phyloP scores from a whole-genome alignment of 345 rosid genomes.

The Hypericum perforatum region DNA sequence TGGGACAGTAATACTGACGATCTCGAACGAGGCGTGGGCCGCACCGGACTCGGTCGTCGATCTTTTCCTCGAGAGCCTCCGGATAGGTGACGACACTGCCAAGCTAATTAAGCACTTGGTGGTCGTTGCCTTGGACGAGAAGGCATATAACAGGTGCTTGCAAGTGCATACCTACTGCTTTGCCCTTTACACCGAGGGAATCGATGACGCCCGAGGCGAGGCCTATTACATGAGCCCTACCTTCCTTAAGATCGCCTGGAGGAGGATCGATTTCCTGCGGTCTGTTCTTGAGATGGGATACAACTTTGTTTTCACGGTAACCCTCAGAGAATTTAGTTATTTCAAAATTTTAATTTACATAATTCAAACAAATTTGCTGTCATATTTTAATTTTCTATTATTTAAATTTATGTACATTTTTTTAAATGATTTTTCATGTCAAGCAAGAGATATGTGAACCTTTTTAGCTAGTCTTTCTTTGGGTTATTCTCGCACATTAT shows the following conservation, averaged over 20 bases:
- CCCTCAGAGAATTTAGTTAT: too few species aligned
- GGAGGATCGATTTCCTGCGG: constrained; percentile 16
- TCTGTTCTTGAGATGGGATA: constrained; percentile 32
- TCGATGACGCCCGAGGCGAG: not conserved
- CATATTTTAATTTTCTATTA: too few species aligned
- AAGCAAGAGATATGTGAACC: too few species aligned
- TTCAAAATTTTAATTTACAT: too few species aligned
- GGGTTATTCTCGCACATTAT: too few species aligned
- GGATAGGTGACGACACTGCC: constrained; percentile 28
- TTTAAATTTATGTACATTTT: too few species aligned
- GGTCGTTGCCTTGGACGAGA: constrained; percentile 29
- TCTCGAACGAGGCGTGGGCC: constrained; percentile 34
- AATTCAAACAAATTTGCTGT: too few species aligned
- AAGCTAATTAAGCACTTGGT: constrained; percentile 38
- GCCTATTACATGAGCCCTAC: constrained; percentile 3
- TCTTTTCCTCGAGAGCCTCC: constrained; percentile 42
- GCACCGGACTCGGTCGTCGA: constrained; percentile 34
- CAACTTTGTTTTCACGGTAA: constrained; percentile 36
- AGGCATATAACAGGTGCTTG: constrained; percentile 28
- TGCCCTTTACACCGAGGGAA: constrained; percentile 6
- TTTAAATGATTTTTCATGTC: too few species aligned
- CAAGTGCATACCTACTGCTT: constrained; percentile 35
- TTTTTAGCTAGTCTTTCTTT: too few species aligned
- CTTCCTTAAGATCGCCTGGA: constrained; percentile 9
- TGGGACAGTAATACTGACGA: constrained; percentile 34